These are phyloP conservation scores for Salix brachista DNA, from an alignment of 345 rosid genomes.

Conservation along the genomic window DNA sequence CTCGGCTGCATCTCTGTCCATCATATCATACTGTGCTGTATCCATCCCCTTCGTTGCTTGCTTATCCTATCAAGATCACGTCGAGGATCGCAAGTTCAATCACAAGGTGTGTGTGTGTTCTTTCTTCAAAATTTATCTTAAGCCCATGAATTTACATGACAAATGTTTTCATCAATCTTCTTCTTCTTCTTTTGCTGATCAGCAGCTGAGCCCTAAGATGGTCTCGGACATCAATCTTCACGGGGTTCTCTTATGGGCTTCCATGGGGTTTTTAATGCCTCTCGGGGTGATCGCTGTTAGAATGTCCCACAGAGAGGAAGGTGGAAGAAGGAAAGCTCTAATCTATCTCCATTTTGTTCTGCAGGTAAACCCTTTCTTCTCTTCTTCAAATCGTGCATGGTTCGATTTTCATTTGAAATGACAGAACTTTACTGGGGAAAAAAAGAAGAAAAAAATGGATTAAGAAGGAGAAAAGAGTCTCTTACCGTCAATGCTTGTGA, in stretches of 20 bases:
- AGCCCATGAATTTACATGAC: background rate
- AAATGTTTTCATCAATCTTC: background rate
- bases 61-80: conserved; percentile 20
- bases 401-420: background rate
- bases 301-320: conserved; percentile 48
- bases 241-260: conserved; percentile 74
- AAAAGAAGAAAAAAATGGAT: background rate
- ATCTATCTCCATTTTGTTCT: conserved; percentile 58
- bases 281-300: conserved; percentile 64
- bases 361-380: conserved; percentile 47
- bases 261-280: conserved; percentile 80
- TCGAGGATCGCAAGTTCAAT: conserved; percentile 13
- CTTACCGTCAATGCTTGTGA: conserved; percentile 11
- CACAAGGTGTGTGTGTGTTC: conserved; percentile 29
- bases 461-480: background rate
- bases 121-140: background rate
- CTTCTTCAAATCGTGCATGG: background rate
- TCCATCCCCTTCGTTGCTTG: conserved; percentile 28
- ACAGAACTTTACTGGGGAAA: too few relatives aligned
- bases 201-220: conserved; percentile 44
- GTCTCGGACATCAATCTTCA: conserved; percentile 52
- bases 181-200: background rate
- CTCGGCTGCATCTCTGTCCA: conserved; percentile 1
- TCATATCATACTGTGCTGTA: conserved; percentile 14
- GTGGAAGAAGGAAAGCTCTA: conserved; percentile 38